Evolutionary conservation across 208 protist genomes (phyloP), one percentile per base, ranked within the genome.

Genomic region (Trypanosoma boissoni): DNA sequence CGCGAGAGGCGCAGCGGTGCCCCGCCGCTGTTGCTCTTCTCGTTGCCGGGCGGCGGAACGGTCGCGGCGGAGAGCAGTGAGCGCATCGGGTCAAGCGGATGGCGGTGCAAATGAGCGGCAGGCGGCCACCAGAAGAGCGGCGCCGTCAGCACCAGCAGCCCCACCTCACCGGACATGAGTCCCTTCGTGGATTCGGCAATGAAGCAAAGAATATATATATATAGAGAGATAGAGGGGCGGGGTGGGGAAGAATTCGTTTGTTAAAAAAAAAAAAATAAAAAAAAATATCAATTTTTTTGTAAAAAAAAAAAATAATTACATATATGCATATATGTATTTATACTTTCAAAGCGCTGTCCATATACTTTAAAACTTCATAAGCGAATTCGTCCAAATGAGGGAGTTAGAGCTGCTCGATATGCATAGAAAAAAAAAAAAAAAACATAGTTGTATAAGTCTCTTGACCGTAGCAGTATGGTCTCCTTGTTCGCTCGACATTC

Each of bases 61-160:
- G 81, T 64, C 20, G 86, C 53, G 36, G 78, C 65, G 6, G 80
- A 74, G 26, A 72, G 59, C 54, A 93, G 86, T 5, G 65, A 73
- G 18, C 65, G 72, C 9, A n/a, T 12, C 0, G 65, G 21, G 41
- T 75, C 27, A 12, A 91, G 37, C 1, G 86, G 80, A 55, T 88
- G 69, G 14, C 54, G 53, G 12, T 66, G 58, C 14, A 91, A 54
- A 6, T 73, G 41, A 1, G 43, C 58, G 1, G 84, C 42, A 24
- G 76, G 26, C 3, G 87, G 87, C 87, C 87, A 94, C 87, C 87
- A 94, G 26, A 64, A 50, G 23, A 72, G 57, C 1, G 75, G 67
- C 18, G 76, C 72, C 18, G 64, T 39, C 9, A 94, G 45, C 55
- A 87, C 66, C 18, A 94, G 36, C 10, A 78, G 55, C 32, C 81